phyloP scores from a whole-genome alignment of 2,329 filamentous ascomycete species.

The Microascus cirrosus region DNA sequence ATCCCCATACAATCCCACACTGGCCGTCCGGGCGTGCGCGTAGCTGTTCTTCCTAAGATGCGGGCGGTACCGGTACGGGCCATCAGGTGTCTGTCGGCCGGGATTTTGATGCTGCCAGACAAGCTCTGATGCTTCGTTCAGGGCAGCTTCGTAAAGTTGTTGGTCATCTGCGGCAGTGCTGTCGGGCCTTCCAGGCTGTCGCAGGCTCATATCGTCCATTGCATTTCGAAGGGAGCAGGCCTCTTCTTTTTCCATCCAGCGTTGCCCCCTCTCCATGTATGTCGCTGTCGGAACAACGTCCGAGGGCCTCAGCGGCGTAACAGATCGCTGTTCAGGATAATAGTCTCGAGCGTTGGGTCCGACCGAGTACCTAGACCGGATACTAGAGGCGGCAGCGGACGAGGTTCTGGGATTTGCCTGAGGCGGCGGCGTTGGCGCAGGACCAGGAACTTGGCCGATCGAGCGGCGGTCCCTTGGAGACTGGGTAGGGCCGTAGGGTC shows the following conservation, averaged over 20 bases:
- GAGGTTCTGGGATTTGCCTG: conserved; percentile 8
- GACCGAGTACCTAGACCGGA: conserved; percentile 38
- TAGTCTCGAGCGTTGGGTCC: conserved; percentile 36
- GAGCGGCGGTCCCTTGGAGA: background rate
- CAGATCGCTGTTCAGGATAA: conserved; percentile 27
- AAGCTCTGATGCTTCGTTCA: conserved; percentile 67
- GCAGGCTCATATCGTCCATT: conserved; percentile 61
- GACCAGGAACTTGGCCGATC: background rate
- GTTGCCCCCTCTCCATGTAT: conserved; percentile 62
- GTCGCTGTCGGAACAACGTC: conserved; percentile 53
- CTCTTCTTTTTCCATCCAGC: conserved; percentile 77
- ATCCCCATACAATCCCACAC: conserved; percentile 36
- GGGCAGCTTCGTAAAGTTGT: conserved; percentile 57
- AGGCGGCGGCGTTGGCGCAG: background rate
- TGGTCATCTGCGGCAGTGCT: conserved; percentile 40
- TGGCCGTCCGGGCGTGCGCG: conserved; percentile 53
- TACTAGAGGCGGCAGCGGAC: conserved; percentile 19
- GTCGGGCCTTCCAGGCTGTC: conserved; percentile 11
- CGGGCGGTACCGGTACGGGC: conserved; percentile 55
- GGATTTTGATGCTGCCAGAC: conserved; percentile 64
- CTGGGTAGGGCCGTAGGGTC: background rate
- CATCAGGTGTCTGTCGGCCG: conserved; percentile 42
- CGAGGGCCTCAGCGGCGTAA: conserved; percentile 39
- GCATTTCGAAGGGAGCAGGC: conserved; percentile 58
- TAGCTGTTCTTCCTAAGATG: conserved; percentile 64